Evolutionary conservation across 768 basidiomycete species (phyloP), one percentile per base, ranked within the genome.

Genomic region (Lentinula boryana): DNA sequence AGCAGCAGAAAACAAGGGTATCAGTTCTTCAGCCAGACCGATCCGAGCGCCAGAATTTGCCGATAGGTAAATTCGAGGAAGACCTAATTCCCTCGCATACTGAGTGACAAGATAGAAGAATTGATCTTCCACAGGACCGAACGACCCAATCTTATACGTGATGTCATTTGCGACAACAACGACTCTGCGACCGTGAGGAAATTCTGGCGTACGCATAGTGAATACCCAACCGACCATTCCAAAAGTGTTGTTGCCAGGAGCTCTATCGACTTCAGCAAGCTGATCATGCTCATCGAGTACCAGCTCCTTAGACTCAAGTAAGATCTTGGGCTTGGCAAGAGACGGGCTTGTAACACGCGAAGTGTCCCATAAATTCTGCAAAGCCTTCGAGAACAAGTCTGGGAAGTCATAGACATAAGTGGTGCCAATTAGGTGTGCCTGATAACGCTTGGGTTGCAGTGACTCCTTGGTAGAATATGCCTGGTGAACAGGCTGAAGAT

Each of bases 361-460:
- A 67, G 87, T 86, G 64, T 83, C 77, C 97, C 97, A 99, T 63
- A 94, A 82, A 68, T 95, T 93, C 69, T 94, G 91, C 62, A 98
- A 78, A 6, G 96, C 95, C 77, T 98, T 98, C 41, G 95, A 89
- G 82, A 98, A 99, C 64, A 99, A 85, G 68, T 97, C 97, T 44
- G 97, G 97, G 88, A 98, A 99, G 75, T 98, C 97, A 75, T 98
- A 98, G 35, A 91, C 95, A 72, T 98, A 99, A 55, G 97, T 99
- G 33, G 97, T 99, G 57, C 97, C 97, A 66, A 97, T 88, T 62
- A 98, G 84, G 74, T 99, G 97, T 23, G 97, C 97, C 71, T 98
- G 96, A 78, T 98, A 98, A 64, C 97, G 94, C 74, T 97, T 95
- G 44, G 97, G 97, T 71, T 99, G 97, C 51, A 99, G 79, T 16